Evolutionary conservation across 1,284 basidiomycete species (phyloP).

Genomic region (Ceratobasidium theobromae): DNA sequence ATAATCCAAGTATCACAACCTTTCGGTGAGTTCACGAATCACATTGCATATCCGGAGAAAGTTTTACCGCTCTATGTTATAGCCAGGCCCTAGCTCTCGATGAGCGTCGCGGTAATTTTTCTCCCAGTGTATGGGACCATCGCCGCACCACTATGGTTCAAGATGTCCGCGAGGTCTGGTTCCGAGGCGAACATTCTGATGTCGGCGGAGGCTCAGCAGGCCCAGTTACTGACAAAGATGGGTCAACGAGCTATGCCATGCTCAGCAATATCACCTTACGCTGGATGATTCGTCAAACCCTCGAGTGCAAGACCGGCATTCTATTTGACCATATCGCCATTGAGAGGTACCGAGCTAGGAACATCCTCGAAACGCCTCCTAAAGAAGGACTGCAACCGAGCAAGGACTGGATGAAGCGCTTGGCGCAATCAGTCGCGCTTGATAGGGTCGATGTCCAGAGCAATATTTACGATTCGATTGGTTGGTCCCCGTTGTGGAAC

Average conservation of each 20-base stretch:
- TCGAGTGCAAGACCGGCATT: slow-evolving; percentile 31
- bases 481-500: slow-evolving; percentile 19
- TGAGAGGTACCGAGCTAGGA: background rate
- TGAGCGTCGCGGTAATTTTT: slow-evolving; percentile 40
- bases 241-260: background rate
- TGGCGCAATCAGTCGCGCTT: slow-evolving; percentile 11
- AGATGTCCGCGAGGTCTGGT: slow-evolving; percentile 33
- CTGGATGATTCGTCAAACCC: slow-evolving; percentile 34
- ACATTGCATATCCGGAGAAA: background rate
- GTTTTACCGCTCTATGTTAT: background rate
- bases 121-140: slow-evolving; percentile 36
- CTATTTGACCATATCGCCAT: slow-evolving; percentile 25
- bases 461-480: slow-evolving; percentile 27
- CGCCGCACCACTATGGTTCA: background rate
- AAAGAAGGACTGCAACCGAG: background rate
- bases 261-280: slow-evolving; percentile 30
- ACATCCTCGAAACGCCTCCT: background rate
- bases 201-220: slow-evolving; percentile 32
- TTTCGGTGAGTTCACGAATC: slow-evolving; percentile 16
- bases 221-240: background rate
- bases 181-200: slow-evolving; percentile 31
- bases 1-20: slow-evolving; percentile 20
- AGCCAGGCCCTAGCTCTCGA: slow-evolving; percentile 41
- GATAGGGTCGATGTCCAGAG: background rate
- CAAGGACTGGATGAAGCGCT: slow-evolving; percentile 1